Conservation (phyloP, 495 filamentous ascomycete species). For the Peziza echinospora region DNA sequence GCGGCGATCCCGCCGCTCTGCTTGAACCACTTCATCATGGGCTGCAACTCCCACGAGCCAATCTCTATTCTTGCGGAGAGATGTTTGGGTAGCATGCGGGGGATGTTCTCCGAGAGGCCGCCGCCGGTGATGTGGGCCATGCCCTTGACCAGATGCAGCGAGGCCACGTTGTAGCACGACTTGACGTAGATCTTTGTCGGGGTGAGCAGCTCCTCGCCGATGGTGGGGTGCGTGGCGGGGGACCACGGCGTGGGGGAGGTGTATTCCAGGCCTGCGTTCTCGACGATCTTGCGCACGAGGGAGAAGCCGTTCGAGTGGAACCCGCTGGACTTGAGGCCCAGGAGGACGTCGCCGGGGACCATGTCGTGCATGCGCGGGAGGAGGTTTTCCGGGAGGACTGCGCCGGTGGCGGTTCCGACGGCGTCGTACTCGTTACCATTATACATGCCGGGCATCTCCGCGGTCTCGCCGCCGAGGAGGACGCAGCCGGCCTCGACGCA, state of each 20-base stretch:
- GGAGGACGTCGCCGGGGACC: slow-evolving; percentile 56
- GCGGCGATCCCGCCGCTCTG: slow-evolving; percentile 47
- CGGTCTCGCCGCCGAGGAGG: slow-evolving; percentile 88
- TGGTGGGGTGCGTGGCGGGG: slow-evolving; percentile 19
- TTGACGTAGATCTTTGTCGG: slow-evolving; percentile 69
- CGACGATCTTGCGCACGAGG: slow-evolving; percentile 69
- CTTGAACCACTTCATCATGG: slow-evolving; percentile 71
- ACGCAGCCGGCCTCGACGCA: slow-evolving; percentile 65
- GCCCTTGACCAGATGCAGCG: slow-evolving; percentile 47
- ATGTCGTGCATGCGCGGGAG: slow-evolving; percentile 59
- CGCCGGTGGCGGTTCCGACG: slow-evolving; percentile 68
- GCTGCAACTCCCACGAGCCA: slow-evolving; percentile 42
- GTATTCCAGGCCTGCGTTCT: slow-evolving; percentile 45
- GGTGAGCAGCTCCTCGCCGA: slow-evolving; percentile 55
- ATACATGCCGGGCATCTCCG: slow-evolving; percentile 93
- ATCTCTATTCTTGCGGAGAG: slow-evolving; percentile 63
- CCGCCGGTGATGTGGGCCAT: slow-evolving; percentile 94
- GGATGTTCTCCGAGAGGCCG: slow-evolving; percentile 77
- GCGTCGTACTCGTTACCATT: slow-evolving; percentile 67
- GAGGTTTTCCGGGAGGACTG: slow-evolving; percentile 43
- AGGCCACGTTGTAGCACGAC: slow-evolving; percentile 40
- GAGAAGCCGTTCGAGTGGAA: slow-evolving; percentile 93
- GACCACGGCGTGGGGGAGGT: slow-evolving; percentile 54
- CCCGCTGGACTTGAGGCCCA: slow-evolving; percentile 65
- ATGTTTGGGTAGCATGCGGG: slow-evolving; percentile 61